Evolutionary conservation across 106 monocot genomes (phyloP).

Genomic region (Dendrobium chrysotoxum): DNA sequence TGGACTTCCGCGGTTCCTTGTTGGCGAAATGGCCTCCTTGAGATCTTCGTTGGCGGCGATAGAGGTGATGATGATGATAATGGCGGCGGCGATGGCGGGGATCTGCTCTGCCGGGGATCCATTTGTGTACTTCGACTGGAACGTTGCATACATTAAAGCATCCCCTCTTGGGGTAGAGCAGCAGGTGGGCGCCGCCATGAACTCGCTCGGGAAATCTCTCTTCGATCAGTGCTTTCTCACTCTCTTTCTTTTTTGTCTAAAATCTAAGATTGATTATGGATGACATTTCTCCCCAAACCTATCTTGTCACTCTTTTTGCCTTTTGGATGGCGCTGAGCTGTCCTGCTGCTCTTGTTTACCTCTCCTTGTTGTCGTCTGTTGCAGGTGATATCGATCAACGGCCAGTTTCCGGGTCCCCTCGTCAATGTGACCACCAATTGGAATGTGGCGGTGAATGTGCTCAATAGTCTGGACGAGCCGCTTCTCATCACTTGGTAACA

Average conservation of each 20-base stretch:
- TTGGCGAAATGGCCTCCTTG: background rate
- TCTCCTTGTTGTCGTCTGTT: background rate
- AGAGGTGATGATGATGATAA: background rate
- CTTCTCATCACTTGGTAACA: constrained; percentile 74
- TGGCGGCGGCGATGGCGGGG: constrained; percentile 1
- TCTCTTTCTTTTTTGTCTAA: background rate
- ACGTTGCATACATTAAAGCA: constrained; percentile 61
- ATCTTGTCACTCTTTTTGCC: background rate
- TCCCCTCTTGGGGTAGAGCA: constrained; percentile 76
- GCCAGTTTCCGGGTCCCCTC: constrained; percentile 79
- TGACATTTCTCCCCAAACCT: background rate
- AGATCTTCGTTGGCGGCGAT: background rate
- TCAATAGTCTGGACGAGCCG: constrained; percentile 75
- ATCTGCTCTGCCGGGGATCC: constrained; percentile 41
- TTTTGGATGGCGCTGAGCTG: background rate
- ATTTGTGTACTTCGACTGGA: constrained; percentile 75
- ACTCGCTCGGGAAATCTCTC: background rate
- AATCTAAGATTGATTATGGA: background rate
- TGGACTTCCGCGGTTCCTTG: background rate
- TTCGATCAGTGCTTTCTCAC: background rate
- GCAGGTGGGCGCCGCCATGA: constrained; percentile 31
- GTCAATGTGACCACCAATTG: constrained; percentile 80
- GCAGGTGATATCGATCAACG: constrained; percentile 76
- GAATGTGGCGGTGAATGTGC: constrained; percentile 81
- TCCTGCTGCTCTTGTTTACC: background rate